These are phyloP conservation scores for Lachnellula willkommii DNA, from an alignment of 2,329 filamentous ascomycete genomes.

Conservation along the genomic window DNA sequence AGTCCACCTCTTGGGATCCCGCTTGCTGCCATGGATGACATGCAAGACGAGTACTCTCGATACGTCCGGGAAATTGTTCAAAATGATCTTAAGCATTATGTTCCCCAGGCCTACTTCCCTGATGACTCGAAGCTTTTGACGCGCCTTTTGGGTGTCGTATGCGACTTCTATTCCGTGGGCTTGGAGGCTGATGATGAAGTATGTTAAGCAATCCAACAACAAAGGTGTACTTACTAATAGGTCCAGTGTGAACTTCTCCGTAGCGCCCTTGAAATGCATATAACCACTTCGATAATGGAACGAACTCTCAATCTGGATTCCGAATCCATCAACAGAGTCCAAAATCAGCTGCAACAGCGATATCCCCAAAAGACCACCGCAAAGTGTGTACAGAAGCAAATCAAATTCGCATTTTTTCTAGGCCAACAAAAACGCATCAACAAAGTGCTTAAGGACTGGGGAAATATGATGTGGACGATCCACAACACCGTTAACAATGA, in stretches of 20 bases:
- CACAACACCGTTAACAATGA: slow-evolving; percentile 23
- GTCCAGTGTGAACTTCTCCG: slow-evolving; percentile 26
- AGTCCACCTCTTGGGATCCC: slow-evolving; percentile 29
- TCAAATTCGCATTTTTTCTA: slow-evolving; percentile 29
- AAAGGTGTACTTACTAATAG: slow-evolving; percentile 8
- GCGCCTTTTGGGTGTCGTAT: slow-evolving; percentile 21
- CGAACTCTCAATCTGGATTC: slow-evolving; percentile 27
- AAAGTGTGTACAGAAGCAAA: slow-evolving; percentile 28
- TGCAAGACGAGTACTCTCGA: slow-evolving; percentile 22
- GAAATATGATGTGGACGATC: slow-evolving; percentile 29
- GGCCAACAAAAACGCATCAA: slow-evolving; percentile 26
- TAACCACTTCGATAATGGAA: slow-evolving; percentile 27
- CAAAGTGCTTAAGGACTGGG: slow-evolving; percentile 27
- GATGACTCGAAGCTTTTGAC: slow-evolving; percentile 24
- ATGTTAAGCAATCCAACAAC: neutral
- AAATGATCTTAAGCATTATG: slow-evolving; percentile 21
- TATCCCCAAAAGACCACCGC: slow-evolving; percentile 23
- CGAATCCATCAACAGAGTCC: slow-evolving; percentile 22
- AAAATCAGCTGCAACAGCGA: slow-evolving; percentile 19
- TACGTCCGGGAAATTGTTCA: slow-evolving; percentile 27
- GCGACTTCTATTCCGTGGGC: slow-evolving; percentile 21
- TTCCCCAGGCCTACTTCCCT: slow-evolving; percentile 21
- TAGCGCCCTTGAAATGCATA: slow-evolving; percentile 28
- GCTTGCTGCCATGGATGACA: slow-evolving; percentile 24
- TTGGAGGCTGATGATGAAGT: slow-evolving; percentile 23